A percentile compares a stretch with the other conserved stretches of the same genome.
These are phyloP conservation scores for Russula sp. DNA, from an alignment of 768 basidiomycete genomes.

Conservation along the genomic window DNA sequence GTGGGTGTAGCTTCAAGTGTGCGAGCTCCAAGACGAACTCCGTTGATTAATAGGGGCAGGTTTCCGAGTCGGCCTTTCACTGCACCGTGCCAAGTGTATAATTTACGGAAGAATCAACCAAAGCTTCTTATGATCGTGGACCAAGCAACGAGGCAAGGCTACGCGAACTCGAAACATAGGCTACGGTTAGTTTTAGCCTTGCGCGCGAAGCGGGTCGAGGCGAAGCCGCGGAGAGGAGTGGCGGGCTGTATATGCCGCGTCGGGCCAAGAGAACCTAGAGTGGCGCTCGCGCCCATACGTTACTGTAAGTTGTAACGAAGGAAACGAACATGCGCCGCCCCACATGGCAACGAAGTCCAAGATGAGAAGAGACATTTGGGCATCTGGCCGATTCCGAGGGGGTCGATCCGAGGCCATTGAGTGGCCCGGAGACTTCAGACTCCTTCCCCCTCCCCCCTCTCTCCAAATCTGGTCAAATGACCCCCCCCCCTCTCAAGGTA, in stretches of 20 bases:
- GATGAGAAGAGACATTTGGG: neutral
- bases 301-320: neutral
- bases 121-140: neutral
- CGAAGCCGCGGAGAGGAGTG: slow-evolving; percentile 13
- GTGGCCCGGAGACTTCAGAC: neutral
- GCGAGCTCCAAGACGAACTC: neutral
- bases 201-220: neutral
- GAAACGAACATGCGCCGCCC: slow-evolving; percentile 3
- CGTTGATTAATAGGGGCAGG: neutral
- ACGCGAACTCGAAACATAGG: slow-evolving; percentile 6
- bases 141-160: neutral
- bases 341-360: neutral
- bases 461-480: neutral
- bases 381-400: slow-evolving; percentile 16
- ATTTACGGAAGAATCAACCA: neutral
- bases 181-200: neutral
- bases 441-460: neutral
- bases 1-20: neutral
- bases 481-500: neutral
- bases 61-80: neutral
- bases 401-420: neutral
- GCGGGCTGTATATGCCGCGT: slow-evolving; percentile 16
- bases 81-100: neutral
- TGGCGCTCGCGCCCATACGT: slow-evolving; percentile 8
- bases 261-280: neutral